Conservation (phyloP, 495 filamentous ascomycete species). For the Haplographium delicatum region DNA sequence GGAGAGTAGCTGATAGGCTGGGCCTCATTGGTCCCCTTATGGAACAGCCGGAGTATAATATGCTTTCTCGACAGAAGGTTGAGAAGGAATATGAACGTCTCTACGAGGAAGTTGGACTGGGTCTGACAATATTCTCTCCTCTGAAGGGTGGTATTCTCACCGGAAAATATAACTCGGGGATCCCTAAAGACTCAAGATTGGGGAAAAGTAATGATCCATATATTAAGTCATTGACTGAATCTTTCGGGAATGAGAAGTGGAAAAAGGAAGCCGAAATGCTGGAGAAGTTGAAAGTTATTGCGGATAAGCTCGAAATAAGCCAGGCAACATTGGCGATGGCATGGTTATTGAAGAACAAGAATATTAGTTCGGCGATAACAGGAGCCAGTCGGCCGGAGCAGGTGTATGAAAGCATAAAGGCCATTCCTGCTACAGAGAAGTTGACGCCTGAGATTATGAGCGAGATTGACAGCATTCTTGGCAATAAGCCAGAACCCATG, state of each 20-base stretch:
- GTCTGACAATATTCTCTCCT: constrained; percentile 70
- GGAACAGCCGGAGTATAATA: constrained; percentile 85
- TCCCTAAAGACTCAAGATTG: constrained; percentile 52
- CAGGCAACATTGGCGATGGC: constrained; percentile 66
- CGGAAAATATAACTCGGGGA: constrained; percentile 74
- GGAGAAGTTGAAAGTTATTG: constrained; percentile 53
- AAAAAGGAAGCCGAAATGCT: constrained; percentile 39
- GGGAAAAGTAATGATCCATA: constrained; percentile 41
- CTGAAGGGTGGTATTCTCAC: constrained; percentile 69
- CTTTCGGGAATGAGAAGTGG: constrained; percentile 40
- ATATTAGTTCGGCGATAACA: constrained; percentile 71
- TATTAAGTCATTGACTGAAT: constrained; percentile 40
- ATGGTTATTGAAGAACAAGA: constrained; percentile 73
- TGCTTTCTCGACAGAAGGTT: constrained; percentile 66
- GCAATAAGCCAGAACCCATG: constrained; percentile 54
- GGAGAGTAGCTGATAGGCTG: constrained; percentile 65
- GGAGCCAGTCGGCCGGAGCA: constrained; percentile 70
- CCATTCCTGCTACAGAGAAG: constrained; percentile 54
- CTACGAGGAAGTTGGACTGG: constrained; percentile 59
- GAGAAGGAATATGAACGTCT: constrained; percentile 69
- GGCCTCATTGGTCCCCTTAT: constrained; percentile 75
- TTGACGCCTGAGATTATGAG: constrained; percentile 62
- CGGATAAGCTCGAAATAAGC: constrained; percentile 59
- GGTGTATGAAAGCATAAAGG: constrained; percentile 63
- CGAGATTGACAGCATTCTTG: constrained; percentile 62